Percentiles rank a stretch among this genome's conserved stretches.
phyloP scores from a whole-genome alignment of 345 rosid species.

The thale cress (Arabidopsis thaliana) region TAIR10.1 NC_003076.8:5839501-5840000 shows the following conservation, averaged over 20 bases:
- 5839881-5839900: not conserved
- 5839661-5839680: conserved; percentile 95
- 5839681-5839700: conserved; percentile 87
- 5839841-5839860: conserved; percentile 16
- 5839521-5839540: conserved; percentile 18
- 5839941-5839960: conserved; percentile 4
- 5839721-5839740: conserved; percentile 78
- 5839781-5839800: conserved; percentile 21
- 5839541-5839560: conserved; percentile 21
- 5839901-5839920: not conserved
- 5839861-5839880: conserved; percentile 19
- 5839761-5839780: conserved; percentile 84
- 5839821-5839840: conserved; percentile 21
- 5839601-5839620: conserved; percentile 47
- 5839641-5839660: conserved; percentile 97
- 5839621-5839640: conserved; percentile 71
- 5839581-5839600: conserved; percentile 34
- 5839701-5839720: conserved; percentile 84
- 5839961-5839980: conserved; percentile 2
- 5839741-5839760: conserved; percentile 88
- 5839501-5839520: not conserved
- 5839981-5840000: conserved; percentile 7
- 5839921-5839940: conserved; percentile 19
- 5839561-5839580: conserved; percentile 53
- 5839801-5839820: conserved; percentile 11